Evolutionary conservation across 2,329 filamentous ascomycete species (phyloP).

Genomic region (Alternaria metachromatica): DNA sequence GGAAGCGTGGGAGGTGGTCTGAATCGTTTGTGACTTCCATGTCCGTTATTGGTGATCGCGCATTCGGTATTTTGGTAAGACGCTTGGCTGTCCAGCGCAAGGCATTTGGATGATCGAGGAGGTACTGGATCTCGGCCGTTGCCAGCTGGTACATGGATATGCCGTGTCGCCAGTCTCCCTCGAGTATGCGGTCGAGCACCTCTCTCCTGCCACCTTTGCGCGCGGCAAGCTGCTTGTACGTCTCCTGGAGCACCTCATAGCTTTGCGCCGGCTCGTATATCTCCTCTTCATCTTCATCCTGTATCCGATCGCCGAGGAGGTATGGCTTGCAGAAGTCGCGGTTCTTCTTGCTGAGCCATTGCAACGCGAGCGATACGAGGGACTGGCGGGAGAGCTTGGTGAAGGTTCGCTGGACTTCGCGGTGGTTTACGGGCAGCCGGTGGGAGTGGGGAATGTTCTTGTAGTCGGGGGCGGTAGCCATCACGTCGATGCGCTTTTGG

Average conservation of each 20-base stretch:
- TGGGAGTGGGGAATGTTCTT: constrained; percentile 74
- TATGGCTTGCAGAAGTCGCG: constrained; percentile 66
- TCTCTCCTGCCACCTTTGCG: constrained; percentile 61
- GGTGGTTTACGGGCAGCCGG: constrained; percentile 70
- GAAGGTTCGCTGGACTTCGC: constrained; percentile 70
- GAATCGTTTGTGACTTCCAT: constrained; percentile 50
- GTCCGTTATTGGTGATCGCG: constrained; percentile 31
- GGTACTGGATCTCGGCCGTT: constrained; percentile 61
- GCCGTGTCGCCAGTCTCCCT: constrained; percentile 64
- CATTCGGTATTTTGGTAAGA: constrained; percentile 47
- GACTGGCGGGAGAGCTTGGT: constrained; percentile 74
- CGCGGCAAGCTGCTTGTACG: constrained; percentile 47
- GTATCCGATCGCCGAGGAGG: constrained; percentile 51
- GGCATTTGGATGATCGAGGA: constrained; percentile 60
- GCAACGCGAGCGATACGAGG: constrained; percentile 73
- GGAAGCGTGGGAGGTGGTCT: constrained; percentile 69
- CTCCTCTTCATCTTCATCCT: constrained; percentile 60
- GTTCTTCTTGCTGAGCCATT: constrained; percentile 77
- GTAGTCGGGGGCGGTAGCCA: constrained; percentile 71
- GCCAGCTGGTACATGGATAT: constrained; percentile 63
- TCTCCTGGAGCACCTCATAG: constrained; percentile 68
- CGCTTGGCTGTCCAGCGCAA: constrained; percentile 62
- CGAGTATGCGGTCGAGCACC: constrained; percentile 62
- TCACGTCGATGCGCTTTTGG: constrained; percentile 34
- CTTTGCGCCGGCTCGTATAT: constrained; percentile 73